Evolutionary conservation across 129 eudicot species (phyloP), one percentile per base, ranked within the genome.

Genomic region (Scalesia atractyloides): DNA sequence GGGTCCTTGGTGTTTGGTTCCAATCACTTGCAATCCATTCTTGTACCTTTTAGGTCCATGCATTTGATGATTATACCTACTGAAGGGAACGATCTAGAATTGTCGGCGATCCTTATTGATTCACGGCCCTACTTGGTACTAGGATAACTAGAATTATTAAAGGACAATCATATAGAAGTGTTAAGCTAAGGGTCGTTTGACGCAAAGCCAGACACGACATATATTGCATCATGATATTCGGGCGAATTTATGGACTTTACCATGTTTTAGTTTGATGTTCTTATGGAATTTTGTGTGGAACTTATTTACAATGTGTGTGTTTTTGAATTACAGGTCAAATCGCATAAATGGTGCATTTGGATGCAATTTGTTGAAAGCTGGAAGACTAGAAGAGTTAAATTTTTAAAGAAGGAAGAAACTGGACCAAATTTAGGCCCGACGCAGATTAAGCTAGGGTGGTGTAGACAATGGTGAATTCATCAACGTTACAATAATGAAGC

Each of bases 1-100:
- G 49, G 77, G 77, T 47, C 60, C 68, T 9, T 9, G 19, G 51
- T 49, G 52, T 50, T 49, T 19, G 24, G 14, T 71, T 71, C 66
- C 54, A 39, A 4, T 57, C 54, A 19, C 69, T 53, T 53, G 58
- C 64, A 75, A 7, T 16, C 9, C 17, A 5, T 47, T 0, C 26
- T 72, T 72, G 68, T 72, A 72, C 46, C 43, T 10, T 57, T 39
- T 22, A 22, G 41, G 47, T 2, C 11, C 34, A 22, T 26, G 30
- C 24, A 11, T 39, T 18, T 71, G 43, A 18, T 54, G 64, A 43
- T 71, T 72, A 58, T 59, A 57, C 44, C 2, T 41, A 8, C 64
- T 3, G 0, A 0, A 24, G 41, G 26, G 64, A 11, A 16, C 10
- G 18, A 24, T 13, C 14, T 24, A 24, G 41, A 59, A 26, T 26